phyloP scores from a whole-genome alignment of 768 basidiomycete genomes.

The Tylopilus balloui region DNA sequence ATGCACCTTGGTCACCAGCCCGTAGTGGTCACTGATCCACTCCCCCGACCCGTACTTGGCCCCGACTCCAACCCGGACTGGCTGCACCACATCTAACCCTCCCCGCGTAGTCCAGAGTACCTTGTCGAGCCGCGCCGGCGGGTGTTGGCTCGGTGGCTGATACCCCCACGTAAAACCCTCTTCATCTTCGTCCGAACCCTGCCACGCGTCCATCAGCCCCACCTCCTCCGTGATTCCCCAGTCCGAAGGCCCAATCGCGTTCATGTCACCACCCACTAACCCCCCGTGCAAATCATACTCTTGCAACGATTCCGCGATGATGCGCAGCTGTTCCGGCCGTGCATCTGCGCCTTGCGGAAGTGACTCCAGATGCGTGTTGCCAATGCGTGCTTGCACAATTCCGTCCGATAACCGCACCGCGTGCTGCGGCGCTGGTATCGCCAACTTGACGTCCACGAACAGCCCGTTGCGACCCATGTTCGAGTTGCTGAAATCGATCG shows the following conservation, averaged over 20 bases:
- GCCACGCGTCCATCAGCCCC: conserved; percentile 61
- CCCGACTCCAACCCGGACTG: conserved; percentile 53
- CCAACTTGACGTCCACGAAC: conserved; percentile 51
- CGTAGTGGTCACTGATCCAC: conserved; percentile 70
- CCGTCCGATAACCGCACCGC: conserved; percentile 32
- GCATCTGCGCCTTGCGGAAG: conserved; percentile 43
- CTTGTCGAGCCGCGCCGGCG: conserved; percentile 60
- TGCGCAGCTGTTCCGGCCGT: conserved; percentile 46
- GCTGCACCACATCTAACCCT: conserved; percentile 49
- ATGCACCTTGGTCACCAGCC: conserved; percentile 43
- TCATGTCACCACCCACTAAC: conserved; percentile 70
- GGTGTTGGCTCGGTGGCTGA: conserved; percentile 45
- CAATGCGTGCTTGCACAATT: conserved; percentile 50
- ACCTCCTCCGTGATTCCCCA: conserved; percentile 36
- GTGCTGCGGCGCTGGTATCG: conserved; percentile 31
- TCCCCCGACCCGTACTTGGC: conserved; percentile 38
- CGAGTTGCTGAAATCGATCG: conserved; percentile 51
- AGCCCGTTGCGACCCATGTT: conserved; percentile 52
- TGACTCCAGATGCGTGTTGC: conserved; percentile 76
- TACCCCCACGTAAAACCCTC: conserved; percentile 66
- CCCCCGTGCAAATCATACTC: conserved; percentile 49
- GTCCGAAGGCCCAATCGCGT: conserved; percentile 52
- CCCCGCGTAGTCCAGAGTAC: conserved; percentile 51
- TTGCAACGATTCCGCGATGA: conserved; percentile 49
- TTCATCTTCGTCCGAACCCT: conserved; percentile 39